Percentiles rank a stretch among this genome's conserved stretches.
Evolutionary conservation across 2,329 filamentous ascomycete genomes (phyloP).

Genomic region (Fusarium protoensiforme): DNA sequence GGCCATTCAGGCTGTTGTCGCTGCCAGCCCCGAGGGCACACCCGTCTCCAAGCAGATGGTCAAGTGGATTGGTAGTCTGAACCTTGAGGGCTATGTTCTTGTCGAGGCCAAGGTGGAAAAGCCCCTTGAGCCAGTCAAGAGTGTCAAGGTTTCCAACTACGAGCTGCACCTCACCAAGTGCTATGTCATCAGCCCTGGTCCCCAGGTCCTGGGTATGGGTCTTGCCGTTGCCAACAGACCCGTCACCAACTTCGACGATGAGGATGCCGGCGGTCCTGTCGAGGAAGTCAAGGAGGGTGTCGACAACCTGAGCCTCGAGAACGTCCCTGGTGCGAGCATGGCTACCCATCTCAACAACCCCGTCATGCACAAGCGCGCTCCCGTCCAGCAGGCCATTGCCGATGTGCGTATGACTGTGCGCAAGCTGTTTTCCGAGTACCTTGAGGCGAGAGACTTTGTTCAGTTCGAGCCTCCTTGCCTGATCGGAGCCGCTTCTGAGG

Average conservation of each 20-base stretch:
- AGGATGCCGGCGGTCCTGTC: constrained; percentile 55
- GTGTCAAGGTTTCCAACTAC: constrained; percentile 79
- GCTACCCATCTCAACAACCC: constrained; percentile 91
- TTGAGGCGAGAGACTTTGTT: constrained; percentile 78
- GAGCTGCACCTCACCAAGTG: constrained; percentile 92
- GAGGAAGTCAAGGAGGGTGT: constrained; percentile 58
- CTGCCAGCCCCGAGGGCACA: constrained; percentile 72
- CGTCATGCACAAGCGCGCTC: constrained; percentile 90
- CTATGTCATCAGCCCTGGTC: constrained; percentile 77
- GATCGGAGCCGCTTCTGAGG: constrained; percentile 90
- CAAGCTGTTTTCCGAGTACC: constrained; percentile 81
- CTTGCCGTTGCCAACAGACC: constrained; percentile 65
- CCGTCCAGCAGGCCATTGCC: constrained; percentile 87
- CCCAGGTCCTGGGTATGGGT: constrained; percentile 67
- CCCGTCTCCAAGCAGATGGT: constrained; percentile 87
- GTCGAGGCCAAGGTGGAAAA: constrained; percentile 85
- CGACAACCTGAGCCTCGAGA: constrained; percentile 54
- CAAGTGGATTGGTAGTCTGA: constrained; percentile 84
- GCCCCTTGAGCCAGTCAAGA: constrained; percentile 89
- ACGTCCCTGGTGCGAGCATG: constrained; percentile 79
- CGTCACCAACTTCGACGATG: constrained; percentile 69
- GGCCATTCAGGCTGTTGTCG: constrained; percentile 84
- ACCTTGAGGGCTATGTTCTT: constrained; percentile 82
- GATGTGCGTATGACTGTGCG: constrained; percentile 66
- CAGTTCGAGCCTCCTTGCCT: constrained; percentile 91